Evolutionary conservation across 2,329 filamentous ascomycete species (phyloP).

Genomic region (Mariannaea elegans): DNA sequence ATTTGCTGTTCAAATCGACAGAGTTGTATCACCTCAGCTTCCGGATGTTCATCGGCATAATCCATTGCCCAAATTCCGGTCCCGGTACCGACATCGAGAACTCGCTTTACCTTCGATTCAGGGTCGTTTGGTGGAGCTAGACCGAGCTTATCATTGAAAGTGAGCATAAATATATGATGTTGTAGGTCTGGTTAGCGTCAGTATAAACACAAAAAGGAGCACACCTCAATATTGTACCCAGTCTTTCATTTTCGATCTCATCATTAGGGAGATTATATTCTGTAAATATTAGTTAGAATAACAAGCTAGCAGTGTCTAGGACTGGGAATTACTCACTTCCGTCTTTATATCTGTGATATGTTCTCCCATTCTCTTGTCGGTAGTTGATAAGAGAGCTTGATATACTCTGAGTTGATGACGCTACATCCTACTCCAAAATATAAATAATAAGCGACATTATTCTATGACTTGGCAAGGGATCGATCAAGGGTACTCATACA

Average conservation of each 20-base stretch:
- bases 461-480: no score
- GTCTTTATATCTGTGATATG: background rate
- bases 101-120: background rate
- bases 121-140: background rate
- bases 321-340: background rate
- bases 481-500: no score
- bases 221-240: background rate
- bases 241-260: background rate
- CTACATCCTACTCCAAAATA: no score
- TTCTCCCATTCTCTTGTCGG: background rate
- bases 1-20: no score
- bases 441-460: no score
- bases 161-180: background rate
- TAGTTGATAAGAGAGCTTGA: background rate
- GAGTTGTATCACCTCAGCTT: background rate
- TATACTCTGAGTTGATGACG: no score
- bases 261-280: background rate
- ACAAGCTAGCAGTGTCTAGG: background rate
- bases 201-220: background rate
- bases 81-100: background rate
- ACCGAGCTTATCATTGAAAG: background rate
- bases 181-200: background rate
- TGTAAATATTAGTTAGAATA: background rate
- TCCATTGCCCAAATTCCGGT: slow-evolving; percentile 8
- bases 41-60: slow-evolving; percentile 8